A percentile compares a stretch with the other conserved stretches of the same genome.
Conservation (phyloP, 2,329 filamentous ascomycete genomes). For the Aureobasidium melanogenum region DNA sequence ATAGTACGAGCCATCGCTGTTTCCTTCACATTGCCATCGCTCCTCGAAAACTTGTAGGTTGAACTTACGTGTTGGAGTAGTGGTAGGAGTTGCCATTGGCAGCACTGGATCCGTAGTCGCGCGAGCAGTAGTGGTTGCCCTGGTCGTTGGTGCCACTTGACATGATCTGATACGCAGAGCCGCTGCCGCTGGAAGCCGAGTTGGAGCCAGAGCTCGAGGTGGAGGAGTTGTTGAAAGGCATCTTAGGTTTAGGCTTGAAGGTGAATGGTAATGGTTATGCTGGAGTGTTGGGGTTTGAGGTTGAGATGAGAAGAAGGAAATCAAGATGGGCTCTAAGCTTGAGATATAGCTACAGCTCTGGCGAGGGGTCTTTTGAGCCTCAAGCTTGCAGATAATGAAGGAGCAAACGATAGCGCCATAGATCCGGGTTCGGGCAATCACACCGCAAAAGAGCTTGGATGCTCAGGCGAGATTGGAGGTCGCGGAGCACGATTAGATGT, state of each 20-base stretch:
- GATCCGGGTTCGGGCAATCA: neutral
- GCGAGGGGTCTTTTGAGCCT: neutral
- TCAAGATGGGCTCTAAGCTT: neutral
- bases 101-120: slow-evolving; percentile 51
- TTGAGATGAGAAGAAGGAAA: neutral
- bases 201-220: slow-evolving; percentile 12
- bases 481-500: neutral
- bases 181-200: slow-evolving; percentile 11
- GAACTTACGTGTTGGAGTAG: slow-evolving; percentile 52
- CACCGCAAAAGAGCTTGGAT: neutral
- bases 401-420: neutral
- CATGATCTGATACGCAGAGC: slow-evolving; percentile 29
- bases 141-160: slow-evolving; percentile 52
- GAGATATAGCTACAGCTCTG: neutral
- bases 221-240: slow-evolving; percentile 9
- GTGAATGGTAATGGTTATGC: neutral
- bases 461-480: no score
- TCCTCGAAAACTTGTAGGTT: neutral
- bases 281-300: neutral
- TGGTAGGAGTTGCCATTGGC: slow-evolving; percentile 54
- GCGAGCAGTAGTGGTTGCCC: slow-evolving; percentile 61
- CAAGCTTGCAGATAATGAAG: neutral
- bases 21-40: neutral
- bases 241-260: neutral
- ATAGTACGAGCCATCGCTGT: slow-evolving; percentile 57